Percentiles rank a stretch among this genome's conserved stretches.
Evolutionary conservation across 768 basidiomycete species (phyloP).

Genomic region (Suillus lakei): DNA sequence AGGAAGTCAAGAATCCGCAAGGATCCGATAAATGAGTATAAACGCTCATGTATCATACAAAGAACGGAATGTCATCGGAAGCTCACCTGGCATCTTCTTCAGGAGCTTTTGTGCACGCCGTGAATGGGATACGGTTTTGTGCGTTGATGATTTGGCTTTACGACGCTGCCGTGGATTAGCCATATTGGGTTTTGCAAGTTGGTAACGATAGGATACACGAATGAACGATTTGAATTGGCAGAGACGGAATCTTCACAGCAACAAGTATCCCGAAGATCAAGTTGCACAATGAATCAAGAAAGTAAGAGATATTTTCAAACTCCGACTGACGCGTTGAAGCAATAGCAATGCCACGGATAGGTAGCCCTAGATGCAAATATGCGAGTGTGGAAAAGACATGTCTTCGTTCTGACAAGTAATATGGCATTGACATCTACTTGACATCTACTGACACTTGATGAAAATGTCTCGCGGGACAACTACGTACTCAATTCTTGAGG

Average conservation of each 20-base stretch:
- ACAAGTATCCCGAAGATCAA: not conserved
- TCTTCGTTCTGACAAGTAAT: not conserved
- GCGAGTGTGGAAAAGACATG: not conserved
- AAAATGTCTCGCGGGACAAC: not conserved
- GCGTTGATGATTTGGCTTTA: constrained; percentile 79
- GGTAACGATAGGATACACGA: not conserved
- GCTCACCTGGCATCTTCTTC: constrained; percentile 78
- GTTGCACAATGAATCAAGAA: not conserved
- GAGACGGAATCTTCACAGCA: not conserved
- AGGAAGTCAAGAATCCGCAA: not conserved
- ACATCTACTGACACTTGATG: not conserved
- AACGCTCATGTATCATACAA: not conserved
- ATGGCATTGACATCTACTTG: not conserved
- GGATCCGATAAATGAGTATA: not conserved
- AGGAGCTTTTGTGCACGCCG: constrained; percentile 73
- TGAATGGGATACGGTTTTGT: constrained; percentile 76
- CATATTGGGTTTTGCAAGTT: constrained; percentile 50
- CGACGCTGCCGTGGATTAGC: constrained; percentile 93
- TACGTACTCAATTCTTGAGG: not conserved
- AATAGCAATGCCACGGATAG: not conserved
- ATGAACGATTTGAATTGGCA: constrained; percentile 1
- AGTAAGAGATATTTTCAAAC: not conserved
- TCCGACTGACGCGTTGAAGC: not conserved
- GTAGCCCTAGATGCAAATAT: not conserved
- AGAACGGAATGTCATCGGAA: not conserved